Evolutionary conservation across 345 rosid species (phyloP), one percentile per base, ranked within the genome.

Genomic region (Rhizophora mangle): DNA sequence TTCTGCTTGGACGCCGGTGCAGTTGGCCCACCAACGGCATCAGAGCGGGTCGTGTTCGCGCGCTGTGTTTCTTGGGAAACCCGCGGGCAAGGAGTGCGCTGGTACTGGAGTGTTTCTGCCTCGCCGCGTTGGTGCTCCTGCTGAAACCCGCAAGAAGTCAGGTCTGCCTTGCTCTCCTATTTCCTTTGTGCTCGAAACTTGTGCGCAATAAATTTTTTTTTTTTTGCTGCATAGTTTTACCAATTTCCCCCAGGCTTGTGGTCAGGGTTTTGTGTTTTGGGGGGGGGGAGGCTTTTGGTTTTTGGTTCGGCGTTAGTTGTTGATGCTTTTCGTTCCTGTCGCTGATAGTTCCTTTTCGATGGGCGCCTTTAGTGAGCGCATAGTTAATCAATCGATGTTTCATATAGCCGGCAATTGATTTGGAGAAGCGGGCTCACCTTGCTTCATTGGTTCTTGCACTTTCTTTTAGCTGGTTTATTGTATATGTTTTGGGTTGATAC

Each of bases 41-140:
- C 76, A 72, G 64, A 73, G 62, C 47, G 84, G 84, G 61, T 79
- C 88, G 4, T 82, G 78, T 46, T 84, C 85, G 97, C 76, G 84
- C 27, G 85, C 90, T 60, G 87, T 84, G 18, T 81, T 88, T 39
- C 84, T 87, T 13, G 89, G 90, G 6, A 64, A 81, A 20, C 73
- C 78, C 0, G 47, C 80, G n/a, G 81, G 57, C 0, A 88, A 86
- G 31, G 88, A 82, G 64, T 85, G 83, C 53, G 78, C 96, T 6
- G 99, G 97, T 3, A 94, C 99, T 3, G 97, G 96, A 9, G 97
- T 94, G 5, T 94, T 94, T 84, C 71, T 92, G 60, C 99, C 99
- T 20, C 96, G 92, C 6, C 82, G 85, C 4, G 39, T 69, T 11
- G 78, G 79, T 59, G 43, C 80, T 3, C 64, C 76, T 3, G 2